These are phyloP conservation scores for Ceratocystis cubensis DNA, from an alignment of 2,329 filamentous ascomycete species.

Conservation along the genomic window DNA sequence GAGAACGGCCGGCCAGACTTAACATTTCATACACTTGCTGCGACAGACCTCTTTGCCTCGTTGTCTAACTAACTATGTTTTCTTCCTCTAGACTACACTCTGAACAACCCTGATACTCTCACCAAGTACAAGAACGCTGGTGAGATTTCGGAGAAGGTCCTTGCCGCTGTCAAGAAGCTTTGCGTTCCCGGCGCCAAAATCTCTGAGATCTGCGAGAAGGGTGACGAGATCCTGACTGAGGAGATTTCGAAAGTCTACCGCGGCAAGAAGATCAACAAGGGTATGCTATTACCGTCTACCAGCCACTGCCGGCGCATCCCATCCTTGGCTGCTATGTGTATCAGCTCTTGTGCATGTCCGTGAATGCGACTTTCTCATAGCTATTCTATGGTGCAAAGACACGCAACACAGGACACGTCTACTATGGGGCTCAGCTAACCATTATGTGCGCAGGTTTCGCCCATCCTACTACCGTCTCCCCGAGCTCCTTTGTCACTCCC, in stretches of 20 bases:
- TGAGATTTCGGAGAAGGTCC: constrained; percentile 87
- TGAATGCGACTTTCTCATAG: background rate
- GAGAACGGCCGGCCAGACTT: too few species aligned
- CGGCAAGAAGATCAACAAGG: constrained; percentile 93
- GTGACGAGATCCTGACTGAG: constrained; percentile 87
- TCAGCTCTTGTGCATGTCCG: background rate
- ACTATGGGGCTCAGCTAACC: constrained; percentile 2
- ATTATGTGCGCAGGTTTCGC: constrained; percentile 51
- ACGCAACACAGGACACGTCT: background rate
- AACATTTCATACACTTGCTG: too few species aligned
- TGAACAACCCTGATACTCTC: constrained; percentile 85
- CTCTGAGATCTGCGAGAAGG: constrained; percentile 85
- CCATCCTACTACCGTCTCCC: constrained; percentile 90
- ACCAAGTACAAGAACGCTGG: constrained; percentile 99
- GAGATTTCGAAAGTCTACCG: constrained; percentile 94
- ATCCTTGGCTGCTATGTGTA: background rate
- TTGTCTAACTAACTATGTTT: constrained; percentile 4
- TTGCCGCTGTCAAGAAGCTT: constrained; percentile 65
- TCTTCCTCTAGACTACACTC: constrained; percentile 58
- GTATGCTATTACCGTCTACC: constrained; percentile 35
- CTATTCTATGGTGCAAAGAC: background rate
- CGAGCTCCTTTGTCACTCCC: constrained; percentile 85
- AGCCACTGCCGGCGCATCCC: background rate
- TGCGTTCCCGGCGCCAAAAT: constrained; percentile 82
- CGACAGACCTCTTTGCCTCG: background rate